Conservation (phyloP, 257 asterid genomes). For the Echites panduratus region DNA sequence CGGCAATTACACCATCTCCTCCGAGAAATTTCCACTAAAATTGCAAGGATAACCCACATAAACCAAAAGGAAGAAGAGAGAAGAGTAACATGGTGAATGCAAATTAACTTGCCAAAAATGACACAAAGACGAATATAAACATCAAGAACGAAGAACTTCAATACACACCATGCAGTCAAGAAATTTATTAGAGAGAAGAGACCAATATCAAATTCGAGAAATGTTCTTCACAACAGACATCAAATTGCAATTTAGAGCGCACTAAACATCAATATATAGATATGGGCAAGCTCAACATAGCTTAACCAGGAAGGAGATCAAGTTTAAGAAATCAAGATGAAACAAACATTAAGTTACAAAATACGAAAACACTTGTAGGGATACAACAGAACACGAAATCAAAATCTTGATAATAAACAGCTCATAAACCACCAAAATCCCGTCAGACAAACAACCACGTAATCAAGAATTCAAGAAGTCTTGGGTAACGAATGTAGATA, state of each 20-base stretch:
- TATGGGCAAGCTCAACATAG: neutral
- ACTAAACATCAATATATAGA: neutral
- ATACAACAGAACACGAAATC: neutral
- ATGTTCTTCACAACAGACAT: neutral
- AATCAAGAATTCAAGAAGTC: constrained; percentile 1
- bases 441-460: neutral
- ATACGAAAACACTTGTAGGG: neutral
- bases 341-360: neutral
- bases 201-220: neutral
- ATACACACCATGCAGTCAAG: neutral
- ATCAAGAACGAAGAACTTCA: neutral
- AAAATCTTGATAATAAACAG: neutral
- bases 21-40: neutral
- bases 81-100: neutral
- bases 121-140: neutral
- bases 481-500: neutral
- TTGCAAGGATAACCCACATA: neutral
- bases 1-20: neutral
- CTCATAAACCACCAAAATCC: neutral
- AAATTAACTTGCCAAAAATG: neutral
- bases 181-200: neutral
- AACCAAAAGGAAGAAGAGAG: neutral
- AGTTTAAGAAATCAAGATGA: neutral
- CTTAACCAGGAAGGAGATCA: neutral
- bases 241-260: neutral